Evolutionary conservation across 306 rosid species (phyloP), one percentile per base, ranked within the genome.

Genomic region (Inga oerstediana): DNA sequence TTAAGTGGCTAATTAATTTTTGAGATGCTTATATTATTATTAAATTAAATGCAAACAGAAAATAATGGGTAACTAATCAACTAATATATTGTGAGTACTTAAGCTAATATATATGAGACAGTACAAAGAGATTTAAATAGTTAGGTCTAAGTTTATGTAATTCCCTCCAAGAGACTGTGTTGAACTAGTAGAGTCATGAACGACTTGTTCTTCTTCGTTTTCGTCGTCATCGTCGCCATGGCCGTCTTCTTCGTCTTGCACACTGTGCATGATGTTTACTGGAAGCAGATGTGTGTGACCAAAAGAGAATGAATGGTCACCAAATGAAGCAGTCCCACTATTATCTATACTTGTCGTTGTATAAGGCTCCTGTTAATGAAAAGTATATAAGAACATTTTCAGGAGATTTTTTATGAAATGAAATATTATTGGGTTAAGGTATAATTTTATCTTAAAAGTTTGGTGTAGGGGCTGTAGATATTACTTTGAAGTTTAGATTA

Each of bases 91-190:
- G 37, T 11, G 76, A 30, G 37, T 41, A 41, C 43, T 41, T 70
- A 70, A 70, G 75, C 19, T 71, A 72, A 72, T 22, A 43, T 72
- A 22, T 39, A 69, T 69, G 4, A 5, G 72, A 17, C 68, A 4
- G 12, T 24, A 15, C 17, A 3, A 52, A 22, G 13, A 62, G 46
- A 52, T 75, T 89, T 80, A 92, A 49, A 93, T 93, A 64, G 93
- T 84, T 75, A 93, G 84, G 86, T 93, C 93, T 80, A 93, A 87
- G 81, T 93, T 93, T 61, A 91, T 79, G 54, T 76, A 72, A 46
- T 72, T 72, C 68, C 54, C 66, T 30, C 66, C 81, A 45, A 32
- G 39, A 48, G 89, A 79, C 24, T 85, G 81, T 3, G 64, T 75
- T 30, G 86, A 89, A 85, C 49, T 75, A 9, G 90, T 75, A 10